These are phyloP conservation scores for Lagerstroemia speciosa DNA, from an alignment of 345 rosid species.

Conservation along the genomic window DNA sequence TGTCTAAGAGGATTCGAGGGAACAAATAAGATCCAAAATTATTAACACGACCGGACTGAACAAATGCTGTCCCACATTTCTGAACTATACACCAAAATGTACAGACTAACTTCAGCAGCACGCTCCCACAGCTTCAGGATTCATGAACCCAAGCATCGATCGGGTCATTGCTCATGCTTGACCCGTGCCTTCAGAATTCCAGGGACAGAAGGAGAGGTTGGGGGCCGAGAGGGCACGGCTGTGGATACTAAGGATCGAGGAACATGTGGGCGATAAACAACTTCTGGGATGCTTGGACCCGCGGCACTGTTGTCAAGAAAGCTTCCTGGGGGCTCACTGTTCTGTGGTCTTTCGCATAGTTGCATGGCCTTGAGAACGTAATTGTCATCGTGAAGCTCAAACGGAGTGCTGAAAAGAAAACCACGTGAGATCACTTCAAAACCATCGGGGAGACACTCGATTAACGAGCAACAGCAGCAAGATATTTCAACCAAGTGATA, in stretches of 20 bases:
- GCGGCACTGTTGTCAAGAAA: slow-evolving; percentile 32
- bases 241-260: slow-evolving; percentile 29
- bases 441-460: too few species aligned
- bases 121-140: background rate
- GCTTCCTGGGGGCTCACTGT: slow-evolving; percentile 27
- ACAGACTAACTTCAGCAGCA: slow-evolving; percentile 27
- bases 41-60: background rate
- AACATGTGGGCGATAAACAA: slow-evolving; percentile 26
- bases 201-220: slow-evolving; percentile 52
- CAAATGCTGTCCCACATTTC: background rate
- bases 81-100: slow-evolving; percentile 27
- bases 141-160: background rate
- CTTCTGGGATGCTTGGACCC: slow-evolving; percentile 46
- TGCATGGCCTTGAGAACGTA: slow-evolving; percentile 96
- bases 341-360: slow-evolving; percentile 49
- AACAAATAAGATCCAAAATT: background rate
- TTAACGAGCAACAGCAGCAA: too few species aligned
- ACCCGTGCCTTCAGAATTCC: slow-evolving; percentile 58
- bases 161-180: slow-evolving; percentile 61
- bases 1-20: background rate
- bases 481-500: too few species aligned
- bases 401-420: slow-evolving; percentile 67
- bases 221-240: slow-evolving; percentile 29
- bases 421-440: too few species aligned
- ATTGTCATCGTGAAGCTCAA: slow-evolving; percentile 96